Conservation (phyloP, 2,329 filamentous ascomycete species). For the Neodidymelliopsis sp. region DNA sequence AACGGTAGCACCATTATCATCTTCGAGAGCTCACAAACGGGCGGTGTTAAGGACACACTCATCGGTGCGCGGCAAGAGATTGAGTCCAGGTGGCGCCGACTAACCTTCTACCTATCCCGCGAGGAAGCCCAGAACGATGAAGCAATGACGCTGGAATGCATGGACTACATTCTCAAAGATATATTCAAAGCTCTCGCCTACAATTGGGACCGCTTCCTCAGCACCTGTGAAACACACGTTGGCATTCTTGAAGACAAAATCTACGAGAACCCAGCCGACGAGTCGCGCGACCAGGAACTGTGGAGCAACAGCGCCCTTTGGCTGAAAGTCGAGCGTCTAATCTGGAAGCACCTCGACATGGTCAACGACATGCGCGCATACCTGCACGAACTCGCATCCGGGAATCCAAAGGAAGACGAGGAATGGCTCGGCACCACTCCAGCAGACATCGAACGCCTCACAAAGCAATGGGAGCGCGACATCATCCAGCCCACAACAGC, state of each 20-base stretch:
- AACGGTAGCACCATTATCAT: slow-evolving; percentile 60
- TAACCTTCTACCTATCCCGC: slow-evolving; percentile 59
- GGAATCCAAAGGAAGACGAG: slow-evolving; percentile 39
- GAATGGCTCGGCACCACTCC: slow-evolving; percentile 53
- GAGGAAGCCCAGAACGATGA: slow-evolving; percentile 42
- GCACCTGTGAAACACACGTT: slow-evolving; percentile 57
- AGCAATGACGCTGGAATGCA: slow-evolving; percentile 56
- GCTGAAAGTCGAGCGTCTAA: slow-evolving; percentile 61
- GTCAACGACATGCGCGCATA: slow-evolving; percentile 56
- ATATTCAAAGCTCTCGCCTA: slow-evolving; percentile 58
- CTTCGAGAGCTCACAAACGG: slow-evolving; percentile 60
- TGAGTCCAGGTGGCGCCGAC: slow-evolving; percentile 61
- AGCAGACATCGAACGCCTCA: slow-evolving; percentile 56
- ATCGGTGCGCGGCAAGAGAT: slow-evolving; percentile 59
- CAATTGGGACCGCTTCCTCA: slow-evolving; percentile 57
- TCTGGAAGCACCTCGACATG: slow-evolving; percentile 59
- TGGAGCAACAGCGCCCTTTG: slow-evolving; percentile 60
- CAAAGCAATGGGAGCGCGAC: slow-evolving; percentile 58
- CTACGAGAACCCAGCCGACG: slow-evolving; percentile 62
- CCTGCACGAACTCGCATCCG: slow-evolving; percentile 52
- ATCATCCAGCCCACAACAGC: slow-evolving; percentile 59
- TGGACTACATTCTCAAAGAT: slow-evolving; percentile 59
- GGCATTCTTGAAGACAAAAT: slow-evolving; percentile 56
- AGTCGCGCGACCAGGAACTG: slow-evolving; percentile 60
- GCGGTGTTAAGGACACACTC: slow-evolving; percentile 58